Conservation (phyloP, 2,329 filamentous ascomycete genomes). For the Ceratocystis lukuohia region DNA sequence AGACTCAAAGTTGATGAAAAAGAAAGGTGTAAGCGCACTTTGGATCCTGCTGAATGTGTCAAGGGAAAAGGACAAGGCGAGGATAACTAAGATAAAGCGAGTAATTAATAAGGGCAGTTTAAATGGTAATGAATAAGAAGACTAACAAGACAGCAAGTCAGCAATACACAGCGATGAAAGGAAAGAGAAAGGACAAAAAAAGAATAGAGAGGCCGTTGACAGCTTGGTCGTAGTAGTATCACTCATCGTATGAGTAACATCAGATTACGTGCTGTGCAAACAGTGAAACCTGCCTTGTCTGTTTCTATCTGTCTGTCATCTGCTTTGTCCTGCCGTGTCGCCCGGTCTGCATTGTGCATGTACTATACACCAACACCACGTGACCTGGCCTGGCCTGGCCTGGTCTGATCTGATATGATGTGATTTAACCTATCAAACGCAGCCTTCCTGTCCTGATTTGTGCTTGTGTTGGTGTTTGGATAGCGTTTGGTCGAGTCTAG, state of each 20-base stretch:
- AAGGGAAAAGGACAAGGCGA: neutral
- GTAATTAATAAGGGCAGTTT: neutral
- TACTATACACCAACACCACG: neutral
- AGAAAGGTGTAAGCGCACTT: conserved; percentile 19
- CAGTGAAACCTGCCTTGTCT: neutral
- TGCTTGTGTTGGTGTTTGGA: neutral
- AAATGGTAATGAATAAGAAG: neutral
- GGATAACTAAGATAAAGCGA: neutral
- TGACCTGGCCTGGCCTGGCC: neutral
- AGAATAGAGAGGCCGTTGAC: too few relatives aligned
- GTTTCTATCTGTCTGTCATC: too few relatives aligned
- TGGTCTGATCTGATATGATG: conserved; percentile 1
- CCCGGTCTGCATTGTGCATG: neutral
- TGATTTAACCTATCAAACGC: too few relatives aligned
- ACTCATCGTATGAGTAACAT: conserved; percentile 17
- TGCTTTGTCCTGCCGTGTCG: neutral
- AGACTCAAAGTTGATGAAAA: conserved; percentile 1
- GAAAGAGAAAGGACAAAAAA: neutral
- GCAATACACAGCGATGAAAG: neutral
- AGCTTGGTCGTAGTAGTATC: too few relatives aligned
- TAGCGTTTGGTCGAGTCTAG: too few relatives aligned
- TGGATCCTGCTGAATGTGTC: neutral
- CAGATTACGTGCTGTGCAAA: neutral
- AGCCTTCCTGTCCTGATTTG: neutral
- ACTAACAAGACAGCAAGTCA: neutral